Evolutionary conservation across 2,329 filamentous ascomycete species (phyloP).

Genomic region (Pleoardoris graminearum): DNA sequence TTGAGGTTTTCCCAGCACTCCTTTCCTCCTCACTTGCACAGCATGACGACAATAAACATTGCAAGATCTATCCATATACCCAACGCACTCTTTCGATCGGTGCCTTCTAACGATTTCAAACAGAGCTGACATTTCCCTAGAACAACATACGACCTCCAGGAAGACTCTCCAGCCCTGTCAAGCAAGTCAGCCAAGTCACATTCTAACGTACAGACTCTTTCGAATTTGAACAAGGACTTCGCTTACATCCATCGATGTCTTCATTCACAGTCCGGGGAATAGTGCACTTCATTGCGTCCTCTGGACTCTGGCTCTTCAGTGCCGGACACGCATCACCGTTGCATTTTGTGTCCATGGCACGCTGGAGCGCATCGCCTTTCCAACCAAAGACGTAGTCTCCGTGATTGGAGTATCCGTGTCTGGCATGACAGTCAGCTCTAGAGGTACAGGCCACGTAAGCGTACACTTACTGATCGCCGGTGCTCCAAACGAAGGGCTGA

Average conservation of each 20-base stretch:
- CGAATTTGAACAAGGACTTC: background rate
- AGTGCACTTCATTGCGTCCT: conserved; percentile 34
- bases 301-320: conserved; percentile 25
- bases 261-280: conserved; percentile 22
- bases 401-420: conserved; percentile 30
- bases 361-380: conserved; percentile 36
- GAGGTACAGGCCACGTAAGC: background rate
- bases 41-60: too few relatives aligned
- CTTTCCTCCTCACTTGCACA: too few relatives aligned
- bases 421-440: conserved; percentile 1
- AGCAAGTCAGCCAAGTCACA: background rate
- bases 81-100: background rate
- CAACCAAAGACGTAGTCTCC: conserved; percentile 39
- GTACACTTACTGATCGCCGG: conserved; percentile 30
- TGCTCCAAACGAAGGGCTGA: conserved; percentile 34
- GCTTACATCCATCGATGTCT: conserved; percentile 34
- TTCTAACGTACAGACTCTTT: too few relatives aligned
- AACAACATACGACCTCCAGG: conserved; percentile 6
- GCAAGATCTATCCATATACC: too few relatives aligned
- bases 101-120: background rate
- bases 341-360: conserved; percentile 33
- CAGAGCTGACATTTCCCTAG: background rate
- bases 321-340: conserved; percentile 25
- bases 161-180: conserved; percentile 9
- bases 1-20: too few relatives aligned